Conservation (phyloP, 2,329 filamentous ascomycete genomes). For the Colletotrichum sp. region DNA sequence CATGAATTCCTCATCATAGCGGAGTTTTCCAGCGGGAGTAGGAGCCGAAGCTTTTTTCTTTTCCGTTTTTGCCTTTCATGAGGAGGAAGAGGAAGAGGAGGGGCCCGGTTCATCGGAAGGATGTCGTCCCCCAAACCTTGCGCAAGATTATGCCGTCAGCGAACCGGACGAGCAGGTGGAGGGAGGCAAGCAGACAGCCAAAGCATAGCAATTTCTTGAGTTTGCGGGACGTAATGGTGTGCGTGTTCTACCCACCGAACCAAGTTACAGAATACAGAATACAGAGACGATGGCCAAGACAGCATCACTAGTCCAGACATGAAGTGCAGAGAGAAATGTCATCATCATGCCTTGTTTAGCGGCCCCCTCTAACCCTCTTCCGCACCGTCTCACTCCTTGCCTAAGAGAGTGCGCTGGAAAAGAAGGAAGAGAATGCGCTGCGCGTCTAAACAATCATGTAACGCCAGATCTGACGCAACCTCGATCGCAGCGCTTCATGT, state of each 20-base stretch:
- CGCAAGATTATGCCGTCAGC: not conserved
- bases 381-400: not conserved
- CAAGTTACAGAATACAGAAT: not conserved
- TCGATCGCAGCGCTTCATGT: not conserved
- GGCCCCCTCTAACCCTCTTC: not conserved
- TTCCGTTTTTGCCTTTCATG: not conserved
- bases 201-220: not conserved
- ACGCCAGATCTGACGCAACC: not conserved
- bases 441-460: not conserved
- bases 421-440: not conserved
- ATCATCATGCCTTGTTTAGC: not conserved
- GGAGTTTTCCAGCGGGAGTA: not conserved
- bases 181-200: not conserved
- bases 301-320: not conserved
- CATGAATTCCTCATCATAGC: not conserved
- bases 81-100: not conserved
- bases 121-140: not conserved
- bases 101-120: slow-evolving; percentile 14
- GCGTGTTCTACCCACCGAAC: not conserved
- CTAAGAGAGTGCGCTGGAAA: not conserved
- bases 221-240: not conserved
- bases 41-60: not conserved
- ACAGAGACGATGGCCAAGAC: not conserved
- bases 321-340: not conserved
- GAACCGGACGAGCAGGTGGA: not conserved